Percentiles rank a stretch among this genome's conserved stretches.
These are phyloP conservation scores for Suillus plorans DNA, from an alignment of 768 basidiomycete species.

Conservation along the genomic window DNA sequence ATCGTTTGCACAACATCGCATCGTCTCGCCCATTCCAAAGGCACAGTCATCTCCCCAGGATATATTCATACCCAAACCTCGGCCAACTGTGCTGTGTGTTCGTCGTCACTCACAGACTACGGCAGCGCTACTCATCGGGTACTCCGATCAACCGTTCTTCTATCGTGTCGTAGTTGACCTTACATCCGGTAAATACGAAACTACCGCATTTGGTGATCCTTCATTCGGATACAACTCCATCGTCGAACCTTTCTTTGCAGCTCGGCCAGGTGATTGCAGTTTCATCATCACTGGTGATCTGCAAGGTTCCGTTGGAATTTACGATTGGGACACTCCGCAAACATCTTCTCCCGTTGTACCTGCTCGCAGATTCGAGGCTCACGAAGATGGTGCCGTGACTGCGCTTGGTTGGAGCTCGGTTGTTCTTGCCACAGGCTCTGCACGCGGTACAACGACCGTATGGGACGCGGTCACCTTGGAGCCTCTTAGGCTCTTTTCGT, in stretches of 20 bases:
- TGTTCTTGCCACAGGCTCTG: constrained; percentile 67
- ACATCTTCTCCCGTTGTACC: constrained; percentile 29
- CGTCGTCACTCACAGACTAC: constrained; percentile 7
- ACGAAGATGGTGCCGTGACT: constrained; percentile 63
- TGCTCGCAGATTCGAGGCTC: constrained; percentile 56
- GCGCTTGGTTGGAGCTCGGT: constrained; percentile 59
- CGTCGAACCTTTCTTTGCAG: constrained; percentile 48
- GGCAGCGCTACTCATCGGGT: constrained; percentile 48
- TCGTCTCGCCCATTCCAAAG: constrained; percentile 35
- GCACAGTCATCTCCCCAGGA: constrained; percentile 8
- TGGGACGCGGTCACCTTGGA: constrained; percentile 69
- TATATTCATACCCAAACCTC: constrained; percentile 11
- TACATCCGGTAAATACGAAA: constrained; percentile 26
- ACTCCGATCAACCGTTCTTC: constrained; percentile 49
- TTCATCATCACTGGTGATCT: constrained; percentile 66
- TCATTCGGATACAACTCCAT: constrained; percentile 51
- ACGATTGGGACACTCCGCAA: constrained; percentile 42
- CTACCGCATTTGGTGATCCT: constrained; percentile 47
- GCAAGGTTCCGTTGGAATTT: constrained; percentile 63
- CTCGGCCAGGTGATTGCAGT: constrained; percentile 35
- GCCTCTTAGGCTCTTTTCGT: constrained; percentile 52
- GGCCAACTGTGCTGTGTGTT: constrained; percentile 10
- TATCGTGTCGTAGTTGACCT: constrained; percentile 48
- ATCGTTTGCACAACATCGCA: constrained; percentile 28
- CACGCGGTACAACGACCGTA: constrained; percentile 54